Base-by-base conservation (phyloP, 495 filamentous ascomycete species). In the Aspergillus saccharolyticus region DNA sequence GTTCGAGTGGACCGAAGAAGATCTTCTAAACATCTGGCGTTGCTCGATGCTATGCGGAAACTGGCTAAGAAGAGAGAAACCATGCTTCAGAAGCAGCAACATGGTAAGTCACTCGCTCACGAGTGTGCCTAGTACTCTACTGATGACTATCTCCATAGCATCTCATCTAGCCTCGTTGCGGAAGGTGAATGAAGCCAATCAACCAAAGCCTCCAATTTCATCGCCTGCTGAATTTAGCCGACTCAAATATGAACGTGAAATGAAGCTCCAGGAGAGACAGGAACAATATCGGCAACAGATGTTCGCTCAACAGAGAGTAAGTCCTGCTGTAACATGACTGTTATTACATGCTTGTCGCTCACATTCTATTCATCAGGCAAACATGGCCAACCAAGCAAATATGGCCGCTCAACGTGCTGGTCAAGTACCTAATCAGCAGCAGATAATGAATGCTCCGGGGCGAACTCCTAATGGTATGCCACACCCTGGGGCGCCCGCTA, bases 11-110 rank as follows among this genome's bases (percentile, higher is more conserved):
- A 97, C 57, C 83, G 92, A 54, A 81, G 91, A 56, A 83, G 89
- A 64, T 90, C 91, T 52, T 89, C 87, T 20, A 89, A 88, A 60
- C 89, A 96, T 63, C 78, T 97, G 55, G 87, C 87, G 18, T 76
- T 97, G 53, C 85, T 97, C 69, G 94, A 97, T 73, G 88, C 87
- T 4, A 96, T 97, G 89, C 84, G 91, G 44, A 98, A 97, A 69
- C 68, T 95, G 58, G 93, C 93, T 7, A 95, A 96, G 75, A 97
- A 96, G 75, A 80, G 91, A 43, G 94, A 98, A 75, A 87, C 86
- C 5, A 80, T 82, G 43, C 70, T 83, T 21, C 90, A 93, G 66
- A 97, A 97, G 74, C 88, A 93, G 61, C 87, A 91, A 66, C 89
- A 95, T 66, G 82, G 83, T 85, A 74, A 72, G 74, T 47, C 43